These are phyloP conservation scores for Sarcodon sp. DNA, from an alignment of 768 basidiomycete genomes.

Conservation along the genomic window DNA sequence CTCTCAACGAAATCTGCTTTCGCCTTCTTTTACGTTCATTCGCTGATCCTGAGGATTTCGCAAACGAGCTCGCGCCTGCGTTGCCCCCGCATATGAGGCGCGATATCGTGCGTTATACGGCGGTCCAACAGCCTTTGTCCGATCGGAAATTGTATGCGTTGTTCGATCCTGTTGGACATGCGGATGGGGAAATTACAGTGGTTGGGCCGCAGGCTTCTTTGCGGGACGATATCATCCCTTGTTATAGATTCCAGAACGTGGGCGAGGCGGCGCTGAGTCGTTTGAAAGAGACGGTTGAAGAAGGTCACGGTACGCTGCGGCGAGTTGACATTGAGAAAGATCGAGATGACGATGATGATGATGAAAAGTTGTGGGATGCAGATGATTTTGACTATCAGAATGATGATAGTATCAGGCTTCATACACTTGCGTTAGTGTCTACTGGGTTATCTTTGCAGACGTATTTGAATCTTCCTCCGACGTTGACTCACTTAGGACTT, in stretches of 20 bases:
- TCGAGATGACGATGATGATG: neutral
- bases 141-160: slow-evolving; percentile 35
- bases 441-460: slow-evolving; percentile 29
- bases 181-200: slow-evolving; percentile 52
- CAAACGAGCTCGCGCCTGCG: slow-evolving; percentile 29
- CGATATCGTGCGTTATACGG: slow-evolving; percentile 42
- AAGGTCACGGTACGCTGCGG: neutral
- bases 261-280: neutral
- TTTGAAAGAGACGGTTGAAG: neutral
- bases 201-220: slow-evolving; percentile 40
- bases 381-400: neutral
- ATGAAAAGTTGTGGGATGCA: neutral
- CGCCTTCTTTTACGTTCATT: slow-evolving; percentile 28
- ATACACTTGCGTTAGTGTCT: slow-evolving; percentile 38
- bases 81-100: slow-evolving; percentile 50
- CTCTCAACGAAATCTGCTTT: slow-evolving; percentile 47
- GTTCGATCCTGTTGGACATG: slow-evolving; percentile 35
- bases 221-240: slow-evolving; percentile 27
- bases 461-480: slow-evolving; percentile 43
- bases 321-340: neutral
- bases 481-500: slow-evolving; percentile 50
- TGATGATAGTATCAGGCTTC: slow-evolving; percentile 15
- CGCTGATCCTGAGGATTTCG: slow-evolving; percentile 26
- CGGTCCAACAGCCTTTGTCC: slow-evolving; percentile 43
- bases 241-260: neutral